Evolutionary conservation across 2,329 filamentous ascomycete species (phyloP).

Genomic region (Geosmithia morbida): DNA sequence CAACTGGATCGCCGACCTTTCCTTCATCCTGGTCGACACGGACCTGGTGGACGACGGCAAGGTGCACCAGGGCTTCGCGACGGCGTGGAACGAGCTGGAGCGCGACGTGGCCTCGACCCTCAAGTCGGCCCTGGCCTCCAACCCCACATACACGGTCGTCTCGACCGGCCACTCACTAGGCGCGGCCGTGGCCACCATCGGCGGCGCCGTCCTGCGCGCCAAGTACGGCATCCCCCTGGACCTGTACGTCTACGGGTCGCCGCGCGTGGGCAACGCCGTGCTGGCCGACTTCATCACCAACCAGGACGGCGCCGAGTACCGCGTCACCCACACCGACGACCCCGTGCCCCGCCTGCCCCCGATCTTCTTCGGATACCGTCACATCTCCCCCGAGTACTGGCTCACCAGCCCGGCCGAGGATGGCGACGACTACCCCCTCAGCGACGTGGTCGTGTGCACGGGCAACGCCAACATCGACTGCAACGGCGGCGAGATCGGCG

Average conservation of each 20-base stretch:
- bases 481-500: slow-evolving; percentile 32
- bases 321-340: slow-evolving; percentile 54
- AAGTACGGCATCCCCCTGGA: slow-evolving; percentile 28
- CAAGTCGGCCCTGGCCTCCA: slow-evolving; percentile 20
- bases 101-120: slow-evolving; percentile 26
- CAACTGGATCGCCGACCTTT: slow-evolving; percentile 46
- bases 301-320: slow-evolving; percentile 39
- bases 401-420: slow-evolving; percentile 22
- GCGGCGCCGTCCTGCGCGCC: slow-evolving; percentile 36
- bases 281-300: slow-evolving; percentile 38
- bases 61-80: slow-evolving; percentile 43
- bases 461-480: slow-evolving; percentile 32
- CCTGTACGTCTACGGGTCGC: slow-evolving; percentile 53
- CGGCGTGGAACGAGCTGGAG: slow-evolving; percentile 41
- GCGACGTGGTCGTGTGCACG: slow-evolving; percentile 29
- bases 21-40: slow-evolving; percentile 15
- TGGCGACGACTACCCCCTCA: slow-evolving; percentile 19
- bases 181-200: slow-evolving; percentile 47
- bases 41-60: slow-evolving; percentile 25
- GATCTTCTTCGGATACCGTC: slow-evolving; percentile 43
- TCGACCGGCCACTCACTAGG: slow-evolving; percentile 58
- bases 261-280: slow-evolving; percentile 45
- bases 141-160: slow-evolving; percentile 39
- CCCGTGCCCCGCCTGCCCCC: slow-evolving; percentile 55
- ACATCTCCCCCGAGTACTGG: slow-evolving; percentile 60